These are phyloP conservation scores for Linnemannia schmuckeri DNA, from an alignment of 192 early-diverging fungal species.

Conservation along the genomic window DNA sequence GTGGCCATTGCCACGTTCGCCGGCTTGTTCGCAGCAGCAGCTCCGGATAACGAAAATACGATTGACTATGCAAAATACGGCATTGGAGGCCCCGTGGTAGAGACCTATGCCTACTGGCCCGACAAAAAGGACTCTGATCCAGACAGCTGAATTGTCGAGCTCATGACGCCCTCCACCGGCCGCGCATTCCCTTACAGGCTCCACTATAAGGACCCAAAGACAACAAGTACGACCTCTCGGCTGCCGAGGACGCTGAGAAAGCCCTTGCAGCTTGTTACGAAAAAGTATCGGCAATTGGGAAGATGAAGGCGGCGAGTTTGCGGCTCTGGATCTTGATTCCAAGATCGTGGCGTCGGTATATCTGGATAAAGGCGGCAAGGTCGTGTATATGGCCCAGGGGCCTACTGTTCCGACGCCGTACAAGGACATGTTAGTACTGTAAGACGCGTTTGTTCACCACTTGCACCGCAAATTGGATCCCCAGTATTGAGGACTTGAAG, in stretches of 20 bases:
- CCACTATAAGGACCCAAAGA: conserved; percentile 21
- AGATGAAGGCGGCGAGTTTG: neutral
- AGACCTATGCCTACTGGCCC: conserved; percentile 19
- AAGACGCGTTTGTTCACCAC: neutral
- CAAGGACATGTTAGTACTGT: neutral
- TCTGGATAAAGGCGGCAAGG: conserved; percentile 5
- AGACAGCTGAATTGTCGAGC: neutral
- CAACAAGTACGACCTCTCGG: conserved; percentile 15
- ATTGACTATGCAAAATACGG: neutral
- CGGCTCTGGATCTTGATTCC: neutral
- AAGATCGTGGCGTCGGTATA: neutral
- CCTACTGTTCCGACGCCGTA: neutral
- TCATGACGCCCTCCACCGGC: neutral
- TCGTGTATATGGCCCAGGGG: neutral
- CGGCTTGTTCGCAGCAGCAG: neutral
- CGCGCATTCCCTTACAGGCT: neutral
- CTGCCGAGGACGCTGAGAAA: neutral
- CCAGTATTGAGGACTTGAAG: conserved; percentile 23
- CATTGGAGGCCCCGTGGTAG: neutral
- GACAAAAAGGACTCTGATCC: conserved; percentile 9
- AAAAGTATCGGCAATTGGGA: neutral
- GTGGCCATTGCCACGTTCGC: conserved; percentile 6
- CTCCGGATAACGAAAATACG: neutral
- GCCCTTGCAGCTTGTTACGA: neutral
- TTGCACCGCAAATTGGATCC: conserved; percentile 6